Percentiles rank a stretch among this genome's conserved stretches.
These are phyloP conservation scores for Ophiorrhiza pumila DNA, from an alignment of 257 asterid genomes.

Conservation along the genomic window DNA sequence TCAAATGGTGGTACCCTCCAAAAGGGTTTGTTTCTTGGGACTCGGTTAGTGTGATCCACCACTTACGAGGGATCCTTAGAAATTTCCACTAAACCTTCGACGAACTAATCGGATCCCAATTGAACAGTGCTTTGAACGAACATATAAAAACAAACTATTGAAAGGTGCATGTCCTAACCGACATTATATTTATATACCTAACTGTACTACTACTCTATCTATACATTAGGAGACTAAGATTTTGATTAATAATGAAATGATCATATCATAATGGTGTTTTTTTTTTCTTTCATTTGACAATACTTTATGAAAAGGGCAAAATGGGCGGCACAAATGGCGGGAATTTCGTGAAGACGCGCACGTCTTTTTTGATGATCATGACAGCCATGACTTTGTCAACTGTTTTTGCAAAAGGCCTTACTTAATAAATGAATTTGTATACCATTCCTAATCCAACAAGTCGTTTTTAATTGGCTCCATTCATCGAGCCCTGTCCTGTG, in stretches of 20 bases:
- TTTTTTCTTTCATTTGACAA: background rate
- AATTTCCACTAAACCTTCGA: slow-evolving; percentile 22
- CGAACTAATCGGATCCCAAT: slow-evolving; percentile 33
- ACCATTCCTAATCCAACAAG: background rate
- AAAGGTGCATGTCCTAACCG: background rate
- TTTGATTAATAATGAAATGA: background rate
- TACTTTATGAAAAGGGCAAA: background rate
- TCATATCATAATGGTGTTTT: background rate
- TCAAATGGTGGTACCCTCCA: background rate
- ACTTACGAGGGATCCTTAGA: slow-evolving; percentile 33
- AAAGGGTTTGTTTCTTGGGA: background rate
- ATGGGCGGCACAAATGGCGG: slow-evolving; percentile 39
- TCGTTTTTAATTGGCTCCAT: background rate
- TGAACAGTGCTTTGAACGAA: background rate
- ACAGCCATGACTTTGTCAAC: slow-evolving; percentile 35
- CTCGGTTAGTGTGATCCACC: slow-evolving; percentile 40
- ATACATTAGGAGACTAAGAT: background rate
- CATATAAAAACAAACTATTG: background rate
- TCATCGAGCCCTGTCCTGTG: background rate
- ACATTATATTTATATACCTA: too few relatives aligned
- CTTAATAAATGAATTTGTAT: background rate
- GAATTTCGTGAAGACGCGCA: slow-evolving; percentile 31
- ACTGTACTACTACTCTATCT: too few relatives aligned
- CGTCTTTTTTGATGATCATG: slow-evolving; percentile 29
- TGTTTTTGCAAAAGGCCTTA: background rate